Evolutionary conservation across 2,329 filamentous ascomycete genomes (phyloP).

Genomic region (Metarhizium rileyi): DNA sequence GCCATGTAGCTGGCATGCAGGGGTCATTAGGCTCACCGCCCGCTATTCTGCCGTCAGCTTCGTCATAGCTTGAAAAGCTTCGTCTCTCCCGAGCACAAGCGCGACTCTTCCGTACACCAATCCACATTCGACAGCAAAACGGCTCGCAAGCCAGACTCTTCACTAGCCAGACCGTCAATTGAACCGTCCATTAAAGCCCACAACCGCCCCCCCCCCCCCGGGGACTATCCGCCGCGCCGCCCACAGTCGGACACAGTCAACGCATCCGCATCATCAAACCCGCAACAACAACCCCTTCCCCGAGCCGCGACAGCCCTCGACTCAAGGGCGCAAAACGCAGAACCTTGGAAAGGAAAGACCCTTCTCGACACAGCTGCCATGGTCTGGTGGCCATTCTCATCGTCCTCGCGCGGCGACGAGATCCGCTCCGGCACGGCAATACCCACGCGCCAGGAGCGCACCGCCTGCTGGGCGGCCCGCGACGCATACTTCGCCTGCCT

Average conservation of each 20-base stretch:
- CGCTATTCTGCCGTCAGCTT: conserved; percentile 1
- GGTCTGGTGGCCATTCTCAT: conserved; percentile 39
- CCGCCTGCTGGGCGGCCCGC: conserved; percentile 80
- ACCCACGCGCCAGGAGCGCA: conserved; percentile 74
- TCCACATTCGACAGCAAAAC: no score
- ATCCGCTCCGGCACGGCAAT: conserved; percentile 46
- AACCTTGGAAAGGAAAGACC: no score
- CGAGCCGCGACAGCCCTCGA: no score
- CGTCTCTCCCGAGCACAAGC: neutral
- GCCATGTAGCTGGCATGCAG: neutral
- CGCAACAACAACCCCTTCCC: no score
- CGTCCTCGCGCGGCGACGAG: conserved; percentile 41
- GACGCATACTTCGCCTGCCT: conserved; percentile 85
- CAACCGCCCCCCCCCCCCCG: no score
- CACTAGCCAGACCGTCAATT: no score
- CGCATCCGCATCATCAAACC: no score
- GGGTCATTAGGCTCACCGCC: neutral
- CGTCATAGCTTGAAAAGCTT: neutral
- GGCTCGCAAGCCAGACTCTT: no score
- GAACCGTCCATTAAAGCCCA: no score
- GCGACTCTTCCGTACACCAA: neutral
- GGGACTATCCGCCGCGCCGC: no score
- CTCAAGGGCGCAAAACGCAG: no score
- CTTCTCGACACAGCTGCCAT: conserved; percentile 25
- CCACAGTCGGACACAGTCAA: no score